These are phyloP conservation scores for Trichoderma simmonsii DNA, from an alignment of 2,329 filamentous ascomycete genomes.

Conservation along the genomic window DNA sequence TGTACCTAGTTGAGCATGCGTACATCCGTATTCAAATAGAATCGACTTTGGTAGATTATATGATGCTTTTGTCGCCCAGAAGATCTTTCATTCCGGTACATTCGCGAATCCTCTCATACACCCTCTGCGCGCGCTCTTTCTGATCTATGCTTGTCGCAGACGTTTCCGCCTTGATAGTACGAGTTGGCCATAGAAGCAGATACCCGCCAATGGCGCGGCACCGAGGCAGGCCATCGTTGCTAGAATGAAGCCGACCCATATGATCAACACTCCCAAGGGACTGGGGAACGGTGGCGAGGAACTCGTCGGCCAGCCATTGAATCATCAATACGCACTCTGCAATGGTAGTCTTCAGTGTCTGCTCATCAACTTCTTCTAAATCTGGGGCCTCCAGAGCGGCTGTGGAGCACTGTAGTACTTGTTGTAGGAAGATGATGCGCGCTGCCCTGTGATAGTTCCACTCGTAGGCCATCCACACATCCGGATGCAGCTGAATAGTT, in stretches of 20 bases:
- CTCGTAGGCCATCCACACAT: constrained; percentile 41
- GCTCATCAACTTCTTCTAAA: background rate
- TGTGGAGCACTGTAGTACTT: constrained; percentile 31
- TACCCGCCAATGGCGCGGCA: constrained; percentile 37
- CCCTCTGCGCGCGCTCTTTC: constrained; percentile 25
- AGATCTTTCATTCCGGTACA: constrained; percentile 38
- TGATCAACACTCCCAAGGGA: constrained; percentile 36
- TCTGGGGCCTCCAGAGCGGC: background rate
- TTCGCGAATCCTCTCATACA: constrained; percentile 39
- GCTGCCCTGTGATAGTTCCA: constrained; percentile 41
- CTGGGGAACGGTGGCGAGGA: constrained; percentile 38
- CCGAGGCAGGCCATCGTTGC: constrained; percentile 21
- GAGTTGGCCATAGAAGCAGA: constrained; percentile 39
- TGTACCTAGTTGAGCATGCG: background rate
- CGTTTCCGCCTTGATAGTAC: constrained; percentile 30
- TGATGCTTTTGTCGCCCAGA: constrained; percentile 30
- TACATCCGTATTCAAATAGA: background rate
- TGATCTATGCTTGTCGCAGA: constrained; percentile 28
- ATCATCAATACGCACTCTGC: constrained; percentile 26
- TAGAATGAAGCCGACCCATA: constrained; percentile 19
- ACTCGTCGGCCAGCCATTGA: constrained; percentile 30
- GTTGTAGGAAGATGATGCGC: constrained; percentile 36
- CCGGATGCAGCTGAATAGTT: constrained; percentile 34
- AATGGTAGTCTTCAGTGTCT: background rate
- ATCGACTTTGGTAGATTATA: constrained; percentile 17